A percentile compares a stretch with the other conserved stretches of the same genome.
Evolutionary conservation across 768 basidiomycete species (phyloP).

Genomic region (Leccinum truebloodii): DNA sequence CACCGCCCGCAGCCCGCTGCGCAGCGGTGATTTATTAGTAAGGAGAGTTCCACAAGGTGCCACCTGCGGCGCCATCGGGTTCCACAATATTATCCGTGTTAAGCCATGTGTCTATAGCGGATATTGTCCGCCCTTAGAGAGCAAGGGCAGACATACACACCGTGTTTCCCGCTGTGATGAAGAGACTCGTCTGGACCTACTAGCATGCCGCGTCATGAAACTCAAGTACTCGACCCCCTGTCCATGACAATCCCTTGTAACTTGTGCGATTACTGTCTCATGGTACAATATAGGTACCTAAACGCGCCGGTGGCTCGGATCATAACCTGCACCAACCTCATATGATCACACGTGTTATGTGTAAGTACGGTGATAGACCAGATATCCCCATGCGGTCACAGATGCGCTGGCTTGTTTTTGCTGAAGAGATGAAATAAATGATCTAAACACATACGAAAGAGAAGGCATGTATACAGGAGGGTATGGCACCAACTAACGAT

Average conservation of each 20-base stretch:
- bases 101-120: no score
- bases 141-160: background rate
- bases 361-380: background rate
- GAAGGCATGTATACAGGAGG: constrained; percentile 27
- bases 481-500: constrained; percentile 31
- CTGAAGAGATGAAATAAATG: constrained; percentile 13
- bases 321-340: background rate
- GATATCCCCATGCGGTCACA: background rate
- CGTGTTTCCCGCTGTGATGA: background rate
- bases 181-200: background rate
- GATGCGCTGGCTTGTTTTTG: background rate
- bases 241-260: background rate
- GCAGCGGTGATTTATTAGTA: background rate
- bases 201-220: background rate
- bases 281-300: background rate
- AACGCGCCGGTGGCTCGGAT: background rate
- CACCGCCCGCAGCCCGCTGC: background rate
- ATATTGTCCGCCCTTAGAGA: constrained; percentile 61
- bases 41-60: background rate
- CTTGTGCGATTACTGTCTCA: background rate
- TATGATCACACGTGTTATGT: background rate
- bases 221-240: background rate
- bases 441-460: constrained; percentile 21
- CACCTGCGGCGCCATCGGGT: background rate
- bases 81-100: constrained; percentile 57